Evolutionary conservation across 495 filamentous ascomycete genomes (phyloP).

Genomic region (Tirmania nivea): DNA sequence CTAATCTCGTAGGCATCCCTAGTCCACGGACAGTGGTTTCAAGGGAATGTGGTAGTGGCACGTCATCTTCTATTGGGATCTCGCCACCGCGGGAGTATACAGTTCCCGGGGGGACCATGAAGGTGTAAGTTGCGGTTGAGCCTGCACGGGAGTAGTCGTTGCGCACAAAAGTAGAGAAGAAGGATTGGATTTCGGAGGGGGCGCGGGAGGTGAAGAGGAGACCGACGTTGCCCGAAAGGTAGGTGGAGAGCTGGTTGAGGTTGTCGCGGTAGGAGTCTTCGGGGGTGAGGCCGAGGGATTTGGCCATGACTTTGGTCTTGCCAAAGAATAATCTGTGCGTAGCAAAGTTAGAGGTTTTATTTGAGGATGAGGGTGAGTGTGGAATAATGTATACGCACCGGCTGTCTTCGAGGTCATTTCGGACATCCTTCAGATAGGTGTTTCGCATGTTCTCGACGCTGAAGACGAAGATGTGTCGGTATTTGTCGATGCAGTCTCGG

Average conservation of each 20-base stretch:
- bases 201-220: slow-evolving; percentile 69
- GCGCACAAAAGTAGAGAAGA: slow-evolving; percentile 44
- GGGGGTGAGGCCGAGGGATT: slow-evolving; percentile 55
- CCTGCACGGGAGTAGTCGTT: slow-evolving; percentile 82
- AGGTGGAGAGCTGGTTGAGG: slow-evolving; percentile 42
- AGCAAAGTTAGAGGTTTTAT: not conserved
- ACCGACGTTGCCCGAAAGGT: slow-evolving; percentile 64
- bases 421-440: slow-evolving; percentile 81
- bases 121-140: slow-evolving; percentile 43
- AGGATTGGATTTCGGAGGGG: slow-evolving; percentile 36
- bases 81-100: slow-evolving; percentile 52
- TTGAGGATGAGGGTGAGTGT: not conserved
- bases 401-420: slow-evolving; percentile 61
- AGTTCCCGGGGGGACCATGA: slow-evolving; percentile 55
- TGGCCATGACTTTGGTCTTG: slow-evolving; percentile 95
- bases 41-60: slow-evolving; percentile 62
- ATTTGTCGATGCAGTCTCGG: slow-evolving; percentile 61
- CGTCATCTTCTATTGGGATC: slow-evolving; percentile 55
- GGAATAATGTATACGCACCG: slow-evolving; percentile 32
- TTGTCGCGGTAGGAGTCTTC: slow-evolving; percentile 58
- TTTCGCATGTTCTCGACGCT: slow-evolving; percentile 96
- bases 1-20: slow-evolving; percentile 67
- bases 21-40: slow-evolving; percentile 73
- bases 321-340: slow-evolving; percentile 69
- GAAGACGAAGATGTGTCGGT: slow-evolving; percentile 84